Evolutionary conservation across 2,329 filamentous ascomycete genomes (phyloP), one percentile per base, ranked within the genome.

Genomic region (Fonsecaea erecta): DNA sequence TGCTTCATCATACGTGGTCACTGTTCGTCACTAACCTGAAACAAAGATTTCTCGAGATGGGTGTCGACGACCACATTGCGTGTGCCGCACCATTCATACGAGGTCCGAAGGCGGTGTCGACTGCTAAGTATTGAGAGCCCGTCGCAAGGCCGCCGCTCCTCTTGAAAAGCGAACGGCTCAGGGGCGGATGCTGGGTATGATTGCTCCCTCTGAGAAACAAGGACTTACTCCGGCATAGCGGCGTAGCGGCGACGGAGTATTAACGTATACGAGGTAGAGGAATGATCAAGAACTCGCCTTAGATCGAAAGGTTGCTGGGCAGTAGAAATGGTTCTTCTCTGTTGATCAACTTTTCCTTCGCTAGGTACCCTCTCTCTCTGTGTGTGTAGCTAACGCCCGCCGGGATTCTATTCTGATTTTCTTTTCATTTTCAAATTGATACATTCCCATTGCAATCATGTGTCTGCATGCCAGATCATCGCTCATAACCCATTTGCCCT

Each of bases 241-340:
- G 9, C 12, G 32, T 7, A 7, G 32, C 5, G 32, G 32, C 5
- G 32, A 34, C 2, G 32, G 32, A n/a, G n/a, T n/a, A n/a, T n/a
- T n/a, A n/a, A n/a, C n/a, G n/a, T n/a, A n/a, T n/a, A n/a, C n/a
- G n/a, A n/a, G n/a, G n/a, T n/a, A n/a, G n/a, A n/a, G n/a, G n/a
- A n/a, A n/a, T n/a, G n/a, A n/a, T n/a, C n/a, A n/a, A n/a, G n/a
- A n/a, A n/a, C n/a, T n/a, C n/a, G n/a, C n/a, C n/a, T n/a, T n/a
- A n/a, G n/a, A n/a, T n/a, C n/a, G n/a, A n/a, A n/a, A n/a, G 14
- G 37, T 40, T 40, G 14, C 18, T 7, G 37, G 43, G 43, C 9
- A 24, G 24, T 48, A n/a, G 43, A 48, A 48, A 48, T 48, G 43
- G n/a, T 48, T 48, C 43, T 48, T 48, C 24, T 24, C n/a, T n/a